Base-by-base conservation (phyloP, 2,329 filamentous ascomycete genomes). In the Curvularia verruculosa region DNA sequence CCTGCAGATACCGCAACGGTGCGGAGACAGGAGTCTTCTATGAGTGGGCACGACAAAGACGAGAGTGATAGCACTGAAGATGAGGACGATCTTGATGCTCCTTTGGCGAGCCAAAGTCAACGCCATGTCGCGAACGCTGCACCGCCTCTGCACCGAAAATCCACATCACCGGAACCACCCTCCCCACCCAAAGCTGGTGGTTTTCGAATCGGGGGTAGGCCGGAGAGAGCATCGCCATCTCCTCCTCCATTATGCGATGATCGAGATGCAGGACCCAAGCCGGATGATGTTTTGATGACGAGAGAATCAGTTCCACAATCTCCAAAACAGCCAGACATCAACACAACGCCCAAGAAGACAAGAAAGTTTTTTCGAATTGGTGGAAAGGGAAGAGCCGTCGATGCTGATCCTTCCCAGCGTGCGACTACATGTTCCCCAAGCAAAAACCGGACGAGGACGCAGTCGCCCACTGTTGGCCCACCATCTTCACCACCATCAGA, bases 11-110 rank as follows among this genome's bases (percentile, higher is more conserved):
- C 45, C 7, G 29, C 41, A 7, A 41, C 34, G 21, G 31, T 23
- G n/a, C 48, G 49, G 13, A 28, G 28, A 43, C 44, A 45, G 0
- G 9, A 40, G 2, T 28, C 37, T 21, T n/a, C 48, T n/a, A 36
- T 36, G 6, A 47, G 48, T 3, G 40, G 10, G 8, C 21, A 29
- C 3, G 24, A 28, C 6, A 26, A 41, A 10, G 29, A 31, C 4
- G 46, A 29, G 10, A 31, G 21, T 7, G 41, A 48, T 9, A 45
- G 29, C 24, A 50, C 41, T 28, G 43, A 26, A 3, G 62, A 54
- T 19, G 63, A 78, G 23, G 75, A 77, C 4, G 77, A 80, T 49
- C 68, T 80, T 10, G 77, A 79, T 61, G 72, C 65, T 6, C 71
- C 70, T 10, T 46, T 59, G 1, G 69, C 54, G 26, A 65, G 57